Base-by-base conservation (phyloP, 2,329 filamentous ascomycete genomes). In the Saccharata proteae region DNA sequence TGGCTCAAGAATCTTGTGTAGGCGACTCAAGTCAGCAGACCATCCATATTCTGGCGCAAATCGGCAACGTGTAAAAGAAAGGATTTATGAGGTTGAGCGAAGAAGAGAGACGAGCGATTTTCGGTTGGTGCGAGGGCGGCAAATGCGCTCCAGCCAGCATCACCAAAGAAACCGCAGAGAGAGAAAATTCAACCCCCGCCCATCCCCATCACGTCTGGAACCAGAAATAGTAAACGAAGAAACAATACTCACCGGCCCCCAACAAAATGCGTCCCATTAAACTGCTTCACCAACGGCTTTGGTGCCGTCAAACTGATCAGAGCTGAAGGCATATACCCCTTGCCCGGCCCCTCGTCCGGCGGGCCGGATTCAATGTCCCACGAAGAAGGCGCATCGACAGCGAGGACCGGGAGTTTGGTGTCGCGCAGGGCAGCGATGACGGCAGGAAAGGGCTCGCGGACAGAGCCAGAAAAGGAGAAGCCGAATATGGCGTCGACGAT, bases 401-500 rank as follows among this genome's bases (percentile, higher is more conserved):
- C 80, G 3, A 90, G 77, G 0, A 96, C 80, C 0, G 85, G 81
- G 6, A 90, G 48, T 16, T 68, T 68, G 4, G 80, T 79, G 24
- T 76, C 67, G 43, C 84, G 73, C 21, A 98, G 65, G 6, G 80
- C 75, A 38, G 70, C 63, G 44, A 98, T 92, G 10, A 94, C 80
- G 0, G 67, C 67, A 1, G 78, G 77, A 49, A 96, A 98, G 1
- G 90, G 90, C 42, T 93, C 83, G n/a, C 90, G 77, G 32, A 98
- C 78, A 41, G 90, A 78, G 5, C 86, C 88, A 2, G 77, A 78
- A 61, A 98, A 98, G 38, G 80, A 90, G 62, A 98, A 98, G 6
- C 83, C 85, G 51, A 98, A 98, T 39, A 98, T 83, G 7, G 90
- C 84, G 56, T 98, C 90, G 36, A 98, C 65, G 32, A 98, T 61